Percentiles rank a stretch among this genome's conserved stretches.
phyloP scores from a whole-genome alignment of 495 filamentous ascomycete species.

The Lasiosphaeria hispida region DNA sequence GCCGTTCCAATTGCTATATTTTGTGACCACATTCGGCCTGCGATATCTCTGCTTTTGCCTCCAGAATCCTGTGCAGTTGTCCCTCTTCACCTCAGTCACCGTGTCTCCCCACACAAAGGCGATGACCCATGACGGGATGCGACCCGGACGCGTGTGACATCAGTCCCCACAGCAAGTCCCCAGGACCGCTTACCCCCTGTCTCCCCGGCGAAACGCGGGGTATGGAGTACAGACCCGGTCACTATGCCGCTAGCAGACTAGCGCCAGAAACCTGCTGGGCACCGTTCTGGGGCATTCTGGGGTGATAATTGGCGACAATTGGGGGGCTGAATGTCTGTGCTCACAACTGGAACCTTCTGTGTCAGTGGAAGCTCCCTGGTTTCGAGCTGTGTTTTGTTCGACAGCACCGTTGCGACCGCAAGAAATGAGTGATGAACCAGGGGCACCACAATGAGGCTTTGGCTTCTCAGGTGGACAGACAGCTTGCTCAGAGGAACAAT shows the following conservation, averaged over 20 bases:
- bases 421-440: too few species aligned
- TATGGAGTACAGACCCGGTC: conserved; percentile 22
- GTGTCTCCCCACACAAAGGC: conserved; percentile 6
- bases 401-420: too few species aligned
- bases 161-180: conserved; percentile 21
- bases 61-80: not conserved
- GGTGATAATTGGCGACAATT: not conserved
- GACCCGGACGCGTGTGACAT: conserved; percentile 27
- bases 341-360: conserved; percentile 15
- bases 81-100: conserved; percentile 1
- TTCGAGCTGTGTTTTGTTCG: not conserved
- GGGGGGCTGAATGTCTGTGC: conserved; percentile 13
- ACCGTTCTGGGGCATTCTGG: conserved; percentile 6
- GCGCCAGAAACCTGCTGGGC: conserved; percentile 8
- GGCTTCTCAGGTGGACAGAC: too few species aligned
- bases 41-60: not conserved
- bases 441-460: too few species aligned
- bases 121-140: not conserved
- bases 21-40: not conserved
- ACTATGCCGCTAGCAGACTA: conserved; percentile 23
- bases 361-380: conserved; percentile 4
- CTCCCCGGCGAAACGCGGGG: conserved; percentile 27
- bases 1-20: conserved; percentile 24
- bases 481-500: conserved; percentile 33
- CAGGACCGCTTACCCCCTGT: conserved; percentile 20